A percentile compares a stretch with the other conserved stretches of the same genome.
These are phyloP conservation scores for Alternaria ventricosa DNA, from an alignment of 2,329 filamentous ascomycete species.

Conservation along the genomic window DNA sequence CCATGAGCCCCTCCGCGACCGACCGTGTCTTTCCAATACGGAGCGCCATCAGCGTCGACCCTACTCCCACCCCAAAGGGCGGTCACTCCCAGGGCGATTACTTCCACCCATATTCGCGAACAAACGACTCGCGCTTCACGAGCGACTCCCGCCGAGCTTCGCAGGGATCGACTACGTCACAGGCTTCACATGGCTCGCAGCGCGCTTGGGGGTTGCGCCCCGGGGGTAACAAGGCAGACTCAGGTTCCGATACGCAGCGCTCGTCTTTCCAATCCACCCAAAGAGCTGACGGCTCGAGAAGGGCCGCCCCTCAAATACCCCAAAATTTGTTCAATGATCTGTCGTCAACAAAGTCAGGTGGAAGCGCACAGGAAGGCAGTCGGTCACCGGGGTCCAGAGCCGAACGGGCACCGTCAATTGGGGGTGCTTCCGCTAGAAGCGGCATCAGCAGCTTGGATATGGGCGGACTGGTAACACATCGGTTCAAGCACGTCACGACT, in stretches of 20 bases:
- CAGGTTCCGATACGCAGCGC: constrained; percentile 6
- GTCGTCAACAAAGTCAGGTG: constrained; percentile 34
- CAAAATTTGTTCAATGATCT: constrained; percentile 48
- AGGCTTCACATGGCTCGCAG: constrained; percentile 34
- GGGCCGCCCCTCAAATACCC: constrained; percentile 24
- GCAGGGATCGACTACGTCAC: constrained; percentile 37
- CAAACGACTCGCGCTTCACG: constrained; percentile 31
- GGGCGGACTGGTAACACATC: constrained; percentile 66
- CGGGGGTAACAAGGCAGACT: constrained; percentile 5
- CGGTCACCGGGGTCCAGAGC: constrained; percentile 28
- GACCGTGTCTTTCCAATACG: constrained; percentile 82
- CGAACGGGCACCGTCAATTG: constrained; percentile 33
- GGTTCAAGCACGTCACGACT: constrained; percentile 80
- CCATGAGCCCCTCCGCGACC: constrained; percentile 50
- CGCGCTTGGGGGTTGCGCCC: constrained; percentile 13
- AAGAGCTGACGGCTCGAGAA: constrained; percentile 14
- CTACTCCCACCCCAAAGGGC: constrained; percentile 42
- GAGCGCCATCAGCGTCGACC: constrained; percentile 77
- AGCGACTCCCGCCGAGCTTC: constrained; percentile 35
- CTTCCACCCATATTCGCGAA: constrained; percentile 44
- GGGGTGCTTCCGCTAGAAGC: constrained; percentile 43
- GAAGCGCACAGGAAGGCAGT: constrained; percentile 29
- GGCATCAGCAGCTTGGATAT: constrained; percentile 49
- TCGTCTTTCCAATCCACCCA: constrained; percentile 1
- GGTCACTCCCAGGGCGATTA: constrained; percentile 36